Conservation (phyloP, 495 filamentous ascomycete genomes). For the Neurospora sp. region DNA sequence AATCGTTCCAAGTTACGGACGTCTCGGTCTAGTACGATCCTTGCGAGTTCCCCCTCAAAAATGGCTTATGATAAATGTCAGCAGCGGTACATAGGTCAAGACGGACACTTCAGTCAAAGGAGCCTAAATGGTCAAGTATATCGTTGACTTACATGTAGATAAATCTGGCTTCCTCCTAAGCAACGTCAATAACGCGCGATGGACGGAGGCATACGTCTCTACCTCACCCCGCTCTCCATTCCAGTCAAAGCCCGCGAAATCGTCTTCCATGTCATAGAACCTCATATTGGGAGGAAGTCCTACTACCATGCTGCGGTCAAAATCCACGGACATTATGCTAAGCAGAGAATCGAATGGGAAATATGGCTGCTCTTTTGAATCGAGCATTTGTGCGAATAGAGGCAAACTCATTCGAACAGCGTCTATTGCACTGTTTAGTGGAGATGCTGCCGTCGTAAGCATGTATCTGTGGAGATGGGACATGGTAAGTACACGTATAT, state of each 20-base stretch:
- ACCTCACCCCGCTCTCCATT: neutral
- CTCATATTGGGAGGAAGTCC: accelerated
- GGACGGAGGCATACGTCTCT: neutral
- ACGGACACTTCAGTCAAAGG: neutral
- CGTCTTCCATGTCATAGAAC: neutral
- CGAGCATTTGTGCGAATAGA: neutral
- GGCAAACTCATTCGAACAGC: neutral
- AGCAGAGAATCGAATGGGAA: neutral
- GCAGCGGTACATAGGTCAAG: neutral
- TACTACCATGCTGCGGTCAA: accelerated
- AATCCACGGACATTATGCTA: neutral
- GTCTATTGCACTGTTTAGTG: neutral
- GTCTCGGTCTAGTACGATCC: neutral
- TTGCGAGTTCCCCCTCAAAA: neutral
- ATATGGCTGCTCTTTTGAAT: neutral
- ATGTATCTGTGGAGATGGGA: neutral
- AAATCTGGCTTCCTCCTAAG: neutral
- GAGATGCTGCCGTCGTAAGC: neutral
- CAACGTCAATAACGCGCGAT: neutral
- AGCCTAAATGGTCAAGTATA: neutral
- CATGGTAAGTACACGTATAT: neutral
- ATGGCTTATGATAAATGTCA: neutral
- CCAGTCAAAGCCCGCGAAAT: too few relatives aligned
- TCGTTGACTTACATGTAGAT: neutral
- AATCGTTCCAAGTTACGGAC: neutral